Conservation (phyloP, 208 protist genomes). For the Novymonas esmeraldas region DNA sequence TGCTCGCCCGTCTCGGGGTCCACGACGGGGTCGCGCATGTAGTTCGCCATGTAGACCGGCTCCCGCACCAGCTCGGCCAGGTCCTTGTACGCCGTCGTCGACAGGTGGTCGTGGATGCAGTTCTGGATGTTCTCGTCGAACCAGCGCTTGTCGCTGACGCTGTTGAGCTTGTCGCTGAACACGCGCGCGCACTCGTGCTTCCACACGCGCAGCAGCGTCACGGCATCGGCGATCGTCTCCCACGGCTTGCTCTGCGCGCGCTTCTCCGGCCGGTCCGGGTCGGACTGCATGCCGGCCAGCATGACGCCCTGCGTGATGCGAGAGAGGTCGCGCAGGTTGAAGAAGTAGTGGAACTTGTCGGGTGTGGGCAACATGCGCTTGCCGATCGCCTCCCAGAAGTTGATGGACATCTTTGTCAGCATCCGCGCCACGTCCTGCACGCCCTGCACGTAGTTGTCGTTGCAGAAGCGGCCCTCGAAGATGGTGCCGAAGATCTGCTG, state of each 20-base stretch:
- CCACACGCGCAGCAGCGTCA: constrained; percentile 94
- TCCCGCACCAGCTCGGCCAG: constrained; percentile 75
- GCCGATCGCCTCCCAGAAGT: constrained; percentile 90
- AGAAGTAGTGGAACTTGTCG: constrained; percentile 99
- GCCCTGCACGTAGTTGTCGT: constrained; percentile 81
- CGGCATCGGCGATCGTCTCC: constrained; percentile 79
- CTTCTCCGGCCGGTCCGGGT: constrained; percentile 90
- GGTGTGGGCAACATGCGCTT: constrained; percentile 97
- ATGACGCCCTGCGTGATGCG: constrained; percentile 96
- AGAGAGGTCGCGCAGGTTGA: constrained; percentile 98
- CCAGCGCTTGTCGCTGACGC: constrained; percentile 95
- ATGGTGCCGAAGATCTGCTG: constrained; percentile 94
- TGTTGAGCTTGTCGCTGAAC: constrained; percentile 97
- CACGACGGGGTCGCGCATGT: constrained; percentile 90
- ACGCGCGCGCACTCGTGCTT: constrained; percentile 98
- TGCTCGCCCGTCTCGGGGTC: constrained; percentile 92
- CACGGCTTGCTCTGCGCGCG: constrained; percentile 83
- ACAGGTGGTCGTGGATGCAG: constrained; percentile 76
- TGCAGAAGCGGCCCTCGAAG: constrained; percentile 92
- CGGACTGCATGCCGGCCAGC: constrained; percentile 81
- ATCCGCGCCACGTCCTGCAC: constrained; percentile 89
- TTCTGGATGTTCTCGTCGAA: constrained; percentile 93
- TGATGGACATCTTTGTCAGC: constrained; percentile 93
- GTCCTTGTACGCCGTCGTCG: constrained; percentile 80
- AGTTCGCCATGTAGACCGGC: constrained; percentile 95